Percentiles rank a stretch among this genome's conserved stretches.
Evolutionary conservation across 2,329 filamentous ascomycete genomes (phyloP).

Genomic region (Corynespora cassiicola): DNA sequence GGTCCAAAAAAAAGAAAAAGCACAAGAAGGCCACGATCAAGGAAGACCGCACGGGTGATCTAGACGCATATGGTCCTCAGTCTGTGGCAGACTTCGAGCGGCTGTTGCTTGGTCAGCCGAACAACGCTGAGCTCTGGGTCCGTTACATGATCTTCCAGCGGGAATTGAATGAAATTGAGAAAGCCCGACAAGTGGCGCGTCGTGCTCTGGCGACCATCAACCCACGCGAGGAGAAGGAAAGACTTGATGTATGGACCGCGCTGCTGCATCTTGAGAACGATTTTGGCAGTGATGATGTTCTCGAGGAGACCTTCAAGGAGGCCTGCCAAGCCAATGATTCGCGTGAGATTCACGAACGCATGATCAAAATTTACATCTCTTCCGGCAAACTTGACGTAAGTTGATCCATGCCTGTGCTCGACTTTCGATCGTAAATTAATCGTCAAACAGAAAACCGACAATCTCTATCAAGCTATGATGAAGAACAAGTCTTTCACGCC

Average conservation of each 20-base stretch:
- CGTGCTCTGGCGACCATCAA: constrained; percentile 90
- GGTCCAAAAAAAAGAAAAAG: constrained; percentile 70
- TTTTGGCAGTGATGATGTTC: constrained; percentile 81
- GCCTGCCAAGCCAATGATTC: constrained; percentile 94
- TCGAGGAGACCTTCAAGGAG: constrained; percentile 87
- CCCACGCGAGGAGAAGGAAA: constrained; percentile 88
- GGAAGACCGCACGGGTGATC: constrained; percentile 88
- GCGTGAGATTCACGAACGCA: constrained; percentile 84
- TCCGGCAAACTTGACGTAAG: constrained; percentile 83
- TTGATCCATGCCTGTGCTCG: no score
- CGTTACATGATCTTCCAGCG: constrained; percentile 99
- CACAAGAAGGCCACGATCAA: constrained; percentile 78
- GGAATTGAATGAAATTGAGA: constrained; percentile 85
- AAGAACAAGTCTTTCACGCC: constrained; percentile 85
- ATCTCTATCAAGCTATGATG: constrained; percentile 82
- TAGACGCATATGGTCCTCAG: constrained; percentile 87
- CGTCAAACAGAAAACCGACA: constrained; percentile 76
- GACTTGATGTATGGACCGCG: constrained; percentile 94
- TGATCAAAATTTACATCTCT: constrained; percentile 94
- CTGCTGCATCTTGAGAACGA: constrained; percentile 92
- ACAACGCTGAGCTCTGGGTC: constrained; percentile 94
- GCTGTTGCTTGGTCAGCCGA: constrained; percentile 86
- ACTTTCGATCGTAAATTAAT: neutral
- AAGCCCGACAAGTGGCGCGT: constrained; percentile 87
- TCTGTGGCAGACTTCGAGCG: constrained; percentile 93